These are phyloP conservation scores for Aureobasidium musti DNA, from an alignment of 2,329 filamentous ascomycete genomes.

Conservation along the genomic window DNA sequence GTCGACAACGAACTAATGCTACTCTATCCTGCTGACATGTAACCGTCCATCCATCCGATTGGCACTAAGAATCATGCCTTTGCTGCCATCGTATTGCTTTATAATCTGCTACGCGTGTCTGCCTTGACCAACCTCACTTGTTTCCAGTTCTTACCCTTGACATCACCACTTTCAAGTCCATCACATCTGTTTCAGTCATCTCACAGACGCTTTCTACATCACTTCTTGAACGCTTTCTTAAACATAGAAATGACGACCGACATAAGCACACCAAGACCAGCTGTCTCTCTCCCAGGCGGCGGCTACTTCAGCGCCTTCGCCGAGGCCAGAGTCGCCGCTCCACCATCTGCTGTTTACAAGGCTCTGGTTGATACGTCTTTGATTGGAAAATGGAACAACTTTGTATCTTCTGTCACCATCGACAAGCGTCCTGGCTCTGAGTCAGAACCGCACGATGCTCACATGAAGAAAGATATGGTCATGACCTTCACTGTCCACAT, in stretches of 20 bases:
- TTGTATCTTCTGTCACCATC: constrained; percentile 50
- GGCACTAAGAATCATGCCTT: not conserved
- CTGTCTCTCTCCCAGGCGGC: constrained; percentile 38
- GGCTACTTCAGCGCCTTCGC: constrained; percentile 41
- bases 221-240: too few relatives aligned
- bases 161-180: not conserved
- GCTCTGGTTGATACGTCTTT: constrained; percentile 49
- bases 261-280: constrained; percentile 34
- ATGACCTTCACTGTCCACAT: constrained; percentile 51
- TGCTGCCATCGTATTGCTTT: not conserved
- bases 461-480: constrained; percentile 45
- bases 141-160: not conserved
- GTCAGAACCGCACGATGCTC: constrained; percentile 12
- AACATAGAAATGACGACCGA: not conserved
- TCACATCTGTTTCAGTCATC: not conserved
- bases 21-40: constrained; percentile 10
- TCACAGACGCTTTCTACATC: not conserved
- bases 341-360: constrained; percentile 48
- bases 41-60: not conserved
- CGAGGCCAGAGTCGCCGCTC: constrained; percentile 45
- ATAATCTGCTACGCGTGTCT: not conserved
- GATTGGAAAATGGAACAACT: constrained; percentile 53
- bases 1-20: not conserved
- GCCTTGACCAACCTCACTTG: not conserved
- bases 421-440: constrained; percentile 43